Percentiles rank a stretch among this genome's conserved stretches.
phyloP scores from a whole-genome alignment of 208 protist genomes.

The Wallacemonas sp. region DNA sequence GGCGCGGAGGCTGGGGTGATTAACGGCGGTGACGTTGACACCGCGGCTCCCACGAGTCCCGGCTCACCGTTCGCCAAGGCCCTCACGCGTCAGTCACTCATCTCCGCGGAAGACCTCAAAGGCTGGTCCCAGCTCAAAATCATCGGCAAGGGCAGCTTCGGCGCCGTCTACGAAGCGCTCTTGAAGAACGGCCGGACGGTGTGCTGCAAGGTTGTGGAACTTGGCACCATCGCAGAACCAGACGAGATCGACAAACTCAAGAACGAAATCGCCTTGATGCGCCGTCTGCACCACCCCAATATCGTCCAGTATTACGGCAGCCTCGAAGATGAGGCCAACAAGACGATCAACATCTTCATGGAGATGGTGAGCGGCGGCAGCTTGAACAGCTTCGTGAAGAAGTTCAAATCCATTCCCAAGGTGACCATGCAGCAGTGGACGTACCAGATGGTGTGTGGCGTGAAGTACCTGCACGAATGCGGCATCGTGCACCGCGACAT shows the following conservation, averaged over 20 bases:
- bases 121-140: constrained; percentile 70
- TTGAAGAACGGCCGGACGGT: constrained; percentile 70
- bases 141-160: constrained; percentile 87
- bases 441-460: constrained; percentile 88
- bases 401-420: constrained; percentile 75
- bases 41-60: background rate
- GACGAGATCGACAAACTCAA: constrained; percentile 80
- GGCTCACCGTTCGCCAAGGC: constrained; percentile 13
- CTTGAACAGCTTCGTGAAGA: constrained; percentile 74
- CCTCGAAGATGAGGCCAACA: constrained; percentile 55
- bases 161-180: constrained; percentile 76
- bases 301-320: constrained; percentile 92
- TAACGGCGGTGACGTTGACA: background rate
- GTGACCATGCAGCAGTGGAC: constrained; percentile 80
- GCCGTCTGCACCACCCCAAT: constrained; percentile 85
- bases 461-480: constrained; percentile 88
- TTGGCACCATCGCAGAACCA: constrained; percentile 53
- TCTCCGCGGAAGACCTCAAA: constrained; percentile 64
- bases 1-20: background rate
- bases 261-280: constrained; percentile 85
- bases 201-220: constrained; percentile 85
- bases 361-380: constrained; percentile 88
- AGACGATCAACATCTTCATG: constrained; percentile 92
- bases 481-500: constrained; percentile 91
- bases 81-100: constrained; percentile 23